Evolutionary conservation across 805 yeast genomes (phyloP).

Genomic region (Schizosaccharomyces cryophilus): DNA sequence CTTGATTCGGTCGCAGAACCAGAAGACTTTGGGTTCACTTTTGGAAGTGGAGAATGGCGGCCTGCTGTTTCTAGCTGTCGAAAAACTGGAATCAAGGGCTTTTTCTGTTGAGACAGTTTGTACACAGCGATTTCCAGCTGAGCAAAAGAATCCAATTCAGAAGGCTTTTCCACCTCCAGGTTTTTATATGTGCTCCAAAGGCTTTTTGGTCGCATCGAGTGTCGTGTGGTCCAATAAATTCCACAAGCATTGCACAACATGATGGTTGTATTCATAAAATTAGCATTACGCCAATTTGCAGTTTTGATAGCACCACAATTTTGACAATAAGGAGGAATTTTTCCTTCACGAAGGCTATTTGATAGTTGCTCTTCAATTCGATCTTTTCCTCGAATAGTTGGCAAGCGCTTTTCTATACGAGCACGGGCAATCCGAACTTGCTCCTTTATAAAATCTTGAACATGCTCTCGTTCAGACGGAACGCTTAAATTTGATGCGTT

Average conservation of each 20-base stretch:
- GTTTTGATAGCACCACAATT: conserved; percentile 1
- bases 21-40: background rate
- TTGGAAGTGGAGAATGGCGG: background rate
- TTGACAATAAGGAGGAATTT: background rate
- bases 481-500: background rate
- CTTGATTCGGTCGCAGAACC: background rate
- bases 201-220: conserved; percentile 10
- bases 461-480: background rate
- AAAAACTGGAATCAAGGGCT: background rate
- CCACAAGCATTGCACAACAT: conserved; percentile 13
- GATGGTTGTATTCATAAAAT: background rate
- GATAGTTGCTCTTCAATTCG: background rate
- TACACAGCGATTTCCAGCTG: background rate
- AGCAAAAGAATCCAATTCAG: background rate
- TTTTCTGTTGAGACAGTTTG: background rate
- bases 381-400: background rate
- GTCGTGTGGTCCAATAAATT: conserved; percentile 9
- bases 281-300: background rate
- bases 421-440: background rate
- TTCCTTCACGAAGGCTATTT: background rate
- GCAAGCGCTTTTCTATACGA: background rate
- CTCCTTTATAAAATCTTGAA: background rate
- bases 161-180: background rate
- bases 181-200: conserved; percentile 6
- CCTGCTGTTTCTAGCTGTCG: background rate